Conservation (phyloP, 805 yeast species). For the Metschnikowia lochheadii region DNA sequence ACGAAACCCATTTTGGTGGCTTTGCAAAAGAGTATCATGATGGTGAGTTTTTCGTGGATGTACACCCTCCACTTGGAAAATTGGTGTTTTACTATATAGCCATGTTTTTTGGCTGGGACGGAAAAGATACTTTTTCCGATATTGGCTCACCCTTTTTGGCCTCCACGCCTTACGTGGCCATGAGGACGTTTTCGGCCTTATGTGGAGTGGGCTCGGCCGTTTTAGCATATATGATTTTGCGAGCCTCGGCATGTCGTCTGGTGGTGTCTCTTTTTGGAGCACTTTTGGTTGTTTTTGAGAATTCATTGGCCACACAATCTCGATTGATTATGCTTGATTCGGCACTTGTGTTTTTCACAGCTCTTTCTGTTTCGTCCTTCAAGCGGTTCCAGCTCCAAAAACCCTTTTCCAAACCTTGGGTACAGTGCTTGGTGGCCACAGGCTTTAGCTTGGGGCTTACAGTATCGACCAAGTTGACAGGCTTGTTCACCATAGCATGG, state of each 20-base stretch:
- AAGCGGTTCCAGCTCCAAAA: slow-evolving; percentile 44
- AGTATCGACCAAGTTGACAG: slow-evolving; percentile 66
- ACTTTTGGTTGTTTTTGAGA: slow-evolving; percentile 54
- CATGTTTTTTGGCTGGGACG: slow-evolving; percentile 50
- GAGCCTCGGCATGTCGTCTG: slow-evolving; percentile 52
- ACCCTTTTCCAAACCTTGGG: slow-evolving; percentile 52
- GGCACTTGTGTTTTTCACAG: slow-evolving; percentile 41
- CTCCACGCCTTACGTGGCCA: slow-evolving; percentile 44
- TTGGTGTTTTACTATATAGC: slow-evolving; percentile 55
- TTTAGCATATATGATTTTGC: slow-evolving; percentile 51
- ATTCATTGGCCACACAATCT: slow-evolving; percentile 58
- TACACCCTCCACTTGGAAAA: slow-evolving; percentile 69
- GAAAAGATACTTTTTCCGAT: slow-evolving; percentile 28
- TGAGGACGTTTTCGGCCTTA: slow-evolving; percentile 56
- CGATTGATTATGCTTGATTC: slow-evolving; percentile 45
- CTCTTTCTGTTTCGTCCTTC: slow-evolving; percentile 49
- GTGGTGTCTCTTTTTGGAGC: slow-evolving; percentile 49
- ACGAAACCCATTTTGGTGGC: slow-evolving; percentile 43
- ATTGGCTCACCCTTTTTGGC: slow-evolving; percentile 39
- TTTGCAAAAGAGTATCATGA: slow-evolving; percentile 43
- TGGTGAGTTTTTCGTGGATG: slow-evolving; percentile 64
- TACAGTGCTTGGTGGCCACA: slow-evolving; percentile 42
- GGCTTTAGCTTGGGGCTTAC: slow-evolving; percentile 53
- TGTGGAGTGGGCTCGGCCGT: slow-evolving; percentile 52
- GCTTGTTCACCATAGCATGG: slow-evolving; percentile 66